Percentiles rank a stretch among this genome's conserved stretches.
Conservation (phyloP, 805 yeast species). For the Ascoidea rubescens region DNA sequence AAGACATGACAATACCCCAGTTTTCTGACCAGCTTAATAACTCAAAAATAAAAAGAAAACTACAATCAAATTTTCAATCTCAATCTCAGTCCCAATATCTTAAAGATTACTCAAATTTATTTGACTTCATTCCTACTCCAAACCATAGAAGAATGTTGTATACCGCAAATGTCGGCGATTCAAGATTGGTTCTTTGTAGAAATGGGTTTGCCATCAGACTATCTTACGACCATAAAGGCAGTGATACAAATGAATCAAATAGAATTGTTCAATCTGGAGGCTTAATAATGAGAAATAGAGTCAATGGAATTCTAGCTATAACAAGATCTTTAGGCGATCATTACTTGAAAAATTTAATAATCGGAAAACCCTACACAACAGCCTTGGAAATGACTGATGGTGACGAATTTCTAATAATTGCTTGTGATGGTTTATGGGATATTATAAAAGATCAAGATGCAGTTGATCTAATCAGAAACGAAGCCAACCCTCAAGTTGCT, state of each 20-base stretch:
- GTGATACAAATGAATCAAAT: constrained; percentile 62
- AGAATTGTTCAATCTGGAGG: constrained; percentile 78
- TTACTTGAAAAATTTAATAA: constrained; percentile 80
- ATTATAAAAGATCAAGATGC: constrained; percentile 80
- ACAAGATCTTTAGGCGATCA: constrained; percentile 88
- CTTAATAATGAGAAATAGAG: constrained; percentile 75
- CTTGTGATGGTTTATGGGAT: constrained; percentile 98
- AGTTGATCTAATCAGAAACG: constrained; percentile 48
- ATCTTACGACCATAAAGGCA: constrained; percentile 88
- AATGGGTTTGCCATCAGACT: constrained; percentile 63
- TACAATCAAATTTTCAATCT: neutral
- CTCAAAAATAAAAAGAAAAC: neutral
- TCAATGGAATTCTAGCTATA: constrained; percentile 91
- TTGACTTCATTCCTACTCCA: constrained; percentile 32
- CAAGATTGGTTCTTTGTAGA: constrained; percentile 68
- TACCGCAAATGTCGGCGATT: constrained; percentile 93
- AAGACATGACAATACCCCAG: no score
- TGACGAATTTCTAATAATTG: constrained; percentile 76
- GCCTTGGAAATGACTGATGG: constrained; percentile 53
- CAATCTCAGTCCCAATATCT: neutral
- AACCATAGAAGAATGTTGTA: constrained; percentile 63
- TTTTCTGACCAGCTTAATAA: neutral
- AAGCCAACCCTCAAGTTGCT: constrained; percentile 47
- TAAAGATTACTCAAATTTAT: neutral
- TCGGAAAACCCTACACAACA: constrained; percentile 88